Evolutionary conservation across 192 early-diverging fungal species (phyloP).

Genomic region (Thamnidium elegans): DNA sequence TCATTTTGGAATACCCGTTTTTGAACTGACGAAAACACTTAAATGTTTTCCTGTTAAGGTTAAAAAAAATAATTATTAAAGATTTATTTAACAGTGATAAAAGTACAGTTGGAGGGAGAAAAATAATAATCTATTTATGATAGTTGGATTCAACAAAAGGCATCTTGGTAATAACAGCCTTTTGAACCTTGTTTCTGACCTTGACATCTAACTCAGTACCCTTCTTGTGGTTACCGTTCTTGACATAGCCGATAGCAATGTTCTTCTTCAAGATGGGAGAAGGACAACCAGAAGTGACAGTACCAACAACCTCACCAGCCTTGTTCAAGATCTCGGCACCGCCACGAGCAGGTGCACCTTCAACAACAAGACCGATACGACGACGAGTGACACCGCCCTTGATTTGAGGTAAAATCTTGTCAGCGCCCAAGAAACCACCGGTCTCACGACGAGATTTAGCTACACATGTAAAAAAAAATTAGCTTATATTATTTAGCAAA

Average conservation of each 20-base stretch:
- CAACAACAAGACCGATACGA: slow-evolving; percentile 85
- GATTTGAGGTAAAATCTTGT: slow-evolving; percentile 83
- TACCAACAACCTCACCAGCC: slow-evolving; percentile 70
- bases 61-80: not conserved
- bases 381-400: slow-evolving; percentile 73
- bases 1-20: too few species aligned
- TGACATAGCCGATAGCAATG: slow-evolving; percentile 96
- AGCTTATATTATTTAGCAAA: too few species aligned
- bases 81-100: slow-evolving; percentile 1
- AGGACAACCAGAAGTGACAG: slow-evolving; percentile 90
- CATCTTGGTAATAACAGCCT: slow-evolving; percentile 87
- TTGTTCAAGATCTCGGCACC: slow-evolving; percentile 65
- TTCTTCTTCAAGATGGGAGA: slow-evolving; percentile 91
- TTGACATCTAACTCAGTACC: slow-evolving; percentile 91
- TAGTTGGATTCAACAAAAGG: slow-evolving; percentile 89
- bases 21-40: too few species aligned
- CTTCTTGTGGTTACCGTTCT: slow-evolving; percentile 82
- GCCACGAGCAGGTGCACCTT: slow-evolving; percentile 91
- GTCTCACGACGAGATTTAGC: slow-evolving; percentile 82
- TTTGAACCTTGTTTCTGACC: slow-evolving; percentile 83
- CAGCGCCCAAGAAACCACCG: slow-evolving; percentile 90
- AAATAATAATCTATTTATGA: slow-evolving; percentile 50
- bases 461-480: slow-evolving; percentile 20
- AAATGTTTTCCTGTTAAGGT: too few species aligned
- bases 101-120: not conserved